A percentile compares a stretch with the other conserved stretches of the same genome.
Conservation (phyloP, 306 rosid species). For the Oemleria cerasiformis region DNA sequence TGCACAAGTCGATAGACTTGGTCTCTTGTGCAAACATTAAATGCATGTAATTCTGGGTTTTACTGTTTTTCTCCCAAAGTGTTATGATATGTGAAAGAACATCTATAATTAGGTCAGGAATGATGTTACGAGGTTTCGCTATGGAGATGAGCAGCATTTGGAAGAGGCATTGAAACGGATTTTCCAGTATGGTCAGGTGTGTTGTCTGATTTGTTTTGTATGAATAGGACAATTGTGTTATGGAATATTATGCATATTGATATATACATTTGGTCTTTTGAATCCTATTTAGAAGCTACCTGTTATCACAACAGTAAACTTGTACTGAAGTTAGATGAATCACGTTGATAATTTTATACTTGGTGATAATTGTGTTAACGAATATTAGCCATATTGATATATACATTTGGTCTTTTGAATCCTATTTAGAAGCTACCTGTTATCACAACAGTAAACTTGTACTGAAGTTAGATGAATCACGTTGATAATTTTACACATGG, state of each 20-base stretch:
- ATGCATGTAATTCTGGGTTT: not conserved
- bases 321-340: not conserved
- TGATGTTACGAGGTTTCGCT: slow-evolving; percentile 85
- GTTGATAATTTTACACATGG: not conserved
- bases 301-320: not conserved
- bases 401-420: not conserved
- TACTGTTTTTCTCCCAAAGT: slow-evolving; percentile 4
- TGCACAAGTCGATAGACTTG: not conserved
- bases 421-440: not conserved
- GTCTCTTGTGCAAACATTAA: not conserved
- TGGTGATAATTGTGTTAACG: not conserved
- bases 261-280: not conserved
- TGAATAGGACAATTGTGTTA: not conserved
- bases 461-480: not conserved
- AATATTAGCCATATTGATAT: not conserved
- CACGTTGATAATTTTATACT: not conserved
- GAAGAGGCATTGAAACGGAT: slow-evolving; percentile 92
- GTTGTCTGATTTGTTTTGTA: slow-evolving; percentile 19
- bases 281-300: not conserved
- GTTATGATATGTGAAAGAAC: slow-evolving; percentile 5
- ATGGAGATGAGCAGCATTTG: slow-evolving; percentile 98
- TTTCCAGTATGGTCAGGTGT: slow-evolving; percentile 89
- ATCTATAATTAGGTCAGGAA: slow-evolving; percentile 57
- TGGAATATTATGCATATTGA: not conserved
- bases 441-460: not conserved